Evolutionary conservation across 2,329 filamentous ascomycete species (phyloP), one percentile per base, ranked within the genome.

Genomic region (Aureobasidium pullulans): DNA sequence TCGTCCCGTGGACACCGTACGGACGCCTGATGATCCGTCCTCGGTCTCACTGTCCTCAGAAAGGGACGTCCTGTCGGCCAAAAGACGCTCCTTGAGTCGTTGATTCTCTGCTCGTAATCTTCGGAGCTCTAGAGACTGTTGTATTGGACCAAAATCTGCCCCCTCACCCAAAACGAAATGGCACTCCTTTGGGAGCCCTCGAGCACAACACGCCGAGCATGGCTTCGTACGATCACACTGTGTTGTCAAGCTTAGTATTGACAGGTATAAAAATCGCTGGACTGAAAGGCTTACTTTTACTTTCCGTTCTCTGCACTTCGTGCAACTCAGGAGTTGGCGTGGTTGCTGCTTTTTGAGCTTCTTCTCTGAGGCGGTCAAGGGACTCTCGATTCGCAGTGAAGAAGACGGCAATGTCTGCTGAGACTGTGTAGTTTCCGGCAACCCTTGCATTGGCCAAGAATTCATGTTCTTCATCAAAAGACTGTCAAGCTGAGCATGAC

Each of bases 141-240:
- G 72, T 28, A 77, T 77, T 4, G 76, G 74, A 53, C 70, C 71
- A 65, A 76, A 78, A 53, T 78, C 74, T 39, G 73, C 73, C 29
- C 75, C 75, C 61, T 79, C 76, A 6, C 73, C 73, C 8, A 76
- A 67, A 31, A 72, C 65, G 61, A 78, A 79, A 47, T 77, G 71
- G 62, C 77, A 79, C 57, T 78, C 74, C 61, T 75, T 76, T 3
- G 77, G 76, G 44, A 72, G 70, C 11, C 77, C 77, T 59, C 77
- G 71, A 48, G 76, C 76, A 64, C 76, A 78, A 62, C 76, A 79
- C 43, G 77, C 76, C 23, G 74, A 76, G 66, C 76, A 79, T 47
- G 77, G 77, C 63, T 77, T 77, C 42, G 74, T 79, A 56, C 76
- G 74, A 69, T 78, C 76, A 63, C 77, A 79, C 75, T 77, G 59